Conservation (phyloP, 352 stramenopile genomes). For the Nannochloropsis limnetica region DNA sequence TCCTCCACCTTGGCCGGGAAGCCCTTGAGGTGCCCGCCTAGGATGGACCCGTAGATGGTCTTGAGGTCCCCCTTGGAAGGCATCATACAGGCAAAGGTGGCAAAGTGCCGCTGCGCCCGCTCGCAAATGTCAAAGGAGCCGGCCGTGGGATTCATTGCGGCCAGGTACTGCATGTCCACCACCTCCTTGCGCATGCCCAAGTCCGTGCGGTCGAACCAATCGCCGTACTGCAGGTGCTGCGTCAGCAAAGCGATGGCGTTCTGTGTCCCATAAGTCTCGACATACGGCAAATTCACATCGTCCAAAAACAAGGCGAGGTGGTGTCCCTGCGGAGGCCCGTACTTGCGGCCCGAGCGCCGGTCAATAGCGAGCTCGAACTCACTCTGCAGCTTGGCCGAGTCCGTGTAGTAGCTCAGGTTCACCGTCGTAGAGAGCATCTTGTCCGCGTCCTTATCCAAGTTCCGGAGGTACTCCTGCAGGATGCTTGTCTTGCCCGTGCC, state of each 20-base stretch:
- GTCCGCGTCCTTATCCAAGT: slow-evolving; percentile 72
- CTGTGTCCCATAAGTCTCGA: slow-evolving; percentile 91
- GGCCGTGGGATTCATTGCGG: slow-evolving; percentile 89
- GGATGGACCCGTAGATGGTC: slow-evolving; percentile 86
- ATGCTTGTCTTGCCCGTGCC: slow-evolving; percentile 94
- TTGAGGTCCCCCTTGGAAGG: slow-evolving; percentile 81
- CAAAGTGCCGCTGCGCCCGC: slow-evolving; percentile 85
- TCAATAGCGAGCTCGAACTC: slow-evolving; percentile 92
- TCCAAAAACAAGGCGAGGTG: slow-evolving; percentile 93
- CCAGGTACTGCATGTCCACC: slow-evolving; percentile 88
- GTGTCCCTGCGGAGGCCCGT: slow-evolving; percentile 85
- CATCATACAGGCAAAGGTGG: slow-evolving; percentile 88
- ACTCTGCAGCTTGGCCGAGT: slow-evolving; percentile 82
- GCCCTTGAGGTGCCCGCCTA: slow-evolving; percentile 81
- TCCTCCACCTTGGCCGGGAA: slow-evolving; percentile 61
- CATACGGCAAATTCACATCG: slow-evolving; percentile 89
- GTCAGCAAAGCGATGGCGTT: slow-evolving; percentile 84
- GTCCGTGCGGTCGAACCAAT: slow-evolving; percentile 85
- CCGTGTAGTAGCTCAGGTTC: slow-evolving; percentile 95
- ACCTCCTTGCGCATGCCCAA: slow-evolving; percentile 91
- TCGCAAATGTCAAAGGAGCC: slow-evolving; percentile 94
- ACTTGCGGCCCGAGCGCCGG: slow-evolving; percentile 85
- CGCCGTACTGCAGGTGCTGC: slow-evolving; percentile 89
- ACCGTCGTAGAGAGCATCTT: slow-evolving; percentile 90
- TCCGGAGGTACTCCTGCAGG: slow-evolving; percentile 83